Conservation (phyloP, 2,329 filamentous ascomycete species). For the Colletotrichum agaves region DNA sequence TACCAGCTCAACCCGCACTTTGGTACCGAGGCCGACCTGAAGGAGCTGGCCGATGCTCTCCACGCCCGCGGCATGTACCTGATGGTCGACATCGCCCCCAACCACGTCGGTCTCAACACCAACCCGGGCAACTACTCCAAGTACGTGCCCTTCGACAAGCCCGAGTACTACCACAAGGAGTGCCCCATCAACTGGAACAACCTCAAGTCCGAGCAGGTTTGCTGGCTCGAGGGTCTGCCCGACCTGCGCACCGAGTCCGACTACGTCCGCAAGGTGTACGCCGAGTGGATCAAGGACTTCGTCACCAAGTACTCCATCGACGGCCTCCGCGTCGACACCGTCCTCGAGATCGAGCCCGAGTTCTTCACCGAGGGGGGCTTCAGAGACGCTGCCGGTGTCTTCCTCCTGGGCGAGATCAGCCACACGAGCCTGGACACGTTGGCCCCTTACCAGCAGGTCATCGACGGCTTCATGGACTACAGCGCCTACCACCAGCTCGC, state of each 20-base stretch:
- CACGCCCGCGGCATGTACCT: constrained; percentile 65
- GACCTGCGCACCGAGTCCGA: constrained; percentile 67
- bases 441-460: constrained; percentile 61
- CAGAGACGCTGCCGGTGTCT: constrained; percentile 64
- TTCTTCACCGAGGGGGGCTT: constrained; percentile 65
- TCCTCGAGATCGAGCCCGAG: constrained; percentile 68
- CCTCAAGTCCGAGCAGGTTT: constrained; percentile 58
- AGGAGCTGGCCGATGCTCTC: constrained; percentile 56
- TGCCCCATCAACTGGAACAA: constrained; percentile 68
- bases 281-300: constrained; percentile 68
- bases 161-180: constrained; percentile 69
- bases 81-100: constrained; percentile 66
- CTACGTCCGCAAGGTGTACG: constrained; percentile 60
- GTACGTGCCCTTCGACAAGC: constrained; percentile 55
- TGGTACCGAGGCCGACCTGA: constrained; percentile 60
- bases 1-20: constrained; percentile 59
- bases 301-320: constrained; percentile 72
- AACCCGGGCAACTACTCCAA: constrained; percentile 39
- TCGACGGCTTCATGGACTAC: constrained; percentile 71
- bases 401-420: constrained; percentile 69
- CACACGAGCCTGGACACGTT: constrained; percentile 62
- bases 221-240: constrained; percentile 68
- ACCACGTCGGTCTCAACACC: constrained; percentile 56
- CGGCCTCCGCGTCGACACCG: constrained; percentile 69
- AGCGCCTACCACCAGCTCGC: constrained; percentile 54